Evolutionary conservation across 148 eudicot species (phyloP), one percentile per base, ranked within the genome.

Genomic region (Persicaria maculosa): DNA sequence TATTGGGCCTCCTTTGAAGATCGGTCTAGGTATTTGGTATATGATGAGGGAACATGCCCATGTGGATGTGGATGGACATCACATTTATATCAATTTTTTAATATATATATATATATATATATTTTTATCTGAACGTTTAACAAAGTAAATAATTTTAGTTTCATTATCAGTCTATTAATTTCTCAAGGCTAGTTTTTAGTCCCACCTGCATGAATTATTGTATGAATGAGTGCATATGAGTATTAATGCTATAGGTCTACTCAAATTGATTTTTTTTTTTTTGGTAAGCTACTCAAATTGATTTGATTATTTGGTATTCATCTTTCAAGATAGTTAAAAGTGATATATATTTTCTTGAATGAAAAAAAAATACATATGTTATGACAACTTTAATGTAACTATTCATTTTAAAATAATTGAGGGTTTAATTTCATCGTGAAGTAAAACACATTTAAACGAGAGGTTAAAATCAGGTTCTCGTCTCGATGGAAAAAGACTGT

Each of bases 181-280:
- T 65, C 70, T 43, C 47, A 36, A 65, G 70, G 70, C 70, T 36
- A 65, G 70, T 14, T 65, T 65, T 12, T 40, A 65, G 70, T 65
- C 70, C 70, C 20, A 65, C 70, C 70, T 65, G 47, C 47, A 65
- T 36, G 70, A 65, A 65, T 65, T 65, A 65, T 65, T 65, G 69
- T 46, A 65, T 40, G 69, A 65, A 65, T 65, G 46, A 40, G 40
- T 31, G 46, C 43, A 40, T 46, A 65, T 65, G 17, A 65, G 12
- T 19, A 9, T 65, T 43, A 7, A 43, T 65, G 15, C 68, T 20
- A 20, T 22, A 59, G 44, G 31, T 62, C 44, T 61, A 46, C 40
- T 64, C 44, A 64, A 64, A 40, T 46, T 1, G 40, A 5, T 2
- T 64, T 10, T n/a, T n/a, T n/a, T n/a, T n/a, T n/a, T n/a, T n/a